A percentile compares a stretch with the other conserved stretches of the same genome.
Evolutionary conservation across 2,329 filamentous ascomycete species (phyloP).

Genomic region (Albophoma yamanashiensis): DNA sequence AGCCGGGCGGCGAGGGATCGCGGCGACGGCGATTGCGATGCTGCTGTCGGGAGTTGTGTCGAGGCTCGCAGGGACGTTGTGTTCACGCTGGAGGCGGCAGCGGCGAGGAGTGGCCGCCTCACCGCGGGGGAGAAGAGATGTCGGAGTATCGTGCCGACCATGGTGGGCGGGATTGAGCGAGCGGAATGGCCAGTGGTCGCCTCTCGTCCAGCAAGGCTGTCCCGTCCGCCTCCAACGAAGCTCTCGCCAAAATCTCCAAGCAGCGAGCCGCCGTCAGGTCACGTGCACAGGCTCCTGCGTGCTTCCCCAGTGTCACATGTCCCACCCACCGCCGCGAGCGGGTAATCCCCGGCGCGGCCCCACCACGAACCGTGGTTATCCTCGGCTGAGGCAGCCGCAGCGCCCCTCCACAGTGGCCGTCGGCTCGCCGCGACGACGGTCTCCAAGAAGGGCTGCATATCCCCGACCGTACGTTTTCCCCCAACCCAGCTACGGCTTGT

Average conservation of each 20-base stretch:
- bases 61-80: conserved; percentile 9
- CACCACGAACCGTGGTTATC: conserved; percentile 11
- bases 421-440: not conserved
- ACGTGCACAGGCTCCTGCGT: not conserved
- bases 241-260: not conserved
- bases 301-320: conserved; percentile 3
- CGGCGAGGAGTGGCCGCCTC: conserved; percentile 14
- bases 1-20: not conserved
- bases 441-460: not conserved
- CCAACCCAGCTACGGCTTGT: not conserved
- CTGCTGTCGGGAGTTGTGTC: conserved; percentile 3
- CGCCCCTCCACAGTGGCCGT: not conserved
- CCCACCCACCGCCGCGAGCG: too few relatives aligned
- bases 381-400: conserved; percentile 10
- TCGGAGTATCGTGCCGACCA: conserved; percentile 24
- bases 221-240: not conserved
- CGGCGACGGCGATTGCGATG: not conserved
- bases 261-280: not conserved
- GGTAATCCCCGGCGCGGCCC: not conserved
- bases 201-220: not conserved
- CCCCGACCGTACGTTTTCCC: not conserved
- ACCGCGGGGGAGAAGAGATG: conserved; percentile 22
- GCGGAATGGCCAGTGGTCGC: not conserved
- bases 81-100: conserved; percentile 5
- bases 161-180: conserved; percentile 10